Evolutionary conservation across 2,329 filamentous ascomycete species (phyloP).

Genomic region (Nemania sp.): DNA sequence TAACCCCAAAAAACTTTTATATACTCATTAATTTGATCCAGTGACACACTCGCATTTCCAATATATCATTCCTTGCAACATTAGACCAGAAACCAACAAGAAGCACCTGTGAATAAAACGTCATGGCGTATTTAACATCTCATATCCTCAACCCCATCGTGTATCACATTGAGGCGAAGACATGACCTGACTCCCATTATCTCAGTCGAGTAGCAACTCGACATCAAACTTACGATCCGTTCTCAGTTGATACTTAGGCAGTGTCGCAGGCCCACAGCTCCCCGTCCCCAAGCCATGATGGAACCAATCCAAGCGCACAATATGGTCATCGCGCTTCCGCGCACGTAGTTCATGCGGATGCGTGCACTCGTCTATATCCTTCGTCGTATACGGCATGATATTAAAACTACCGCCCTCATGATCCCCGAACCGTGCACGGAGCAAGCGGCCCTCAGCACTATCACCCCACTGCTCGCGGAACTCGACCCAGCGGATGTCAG

Average conservation of each 20-base stretch:
- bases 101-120: too few species aligned
- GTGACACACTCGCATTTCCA: not conserved
- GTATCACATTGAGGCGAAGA: too few species aligned
- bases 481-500: conserved; percentile 64
- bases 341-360: conserved; percentile 65
- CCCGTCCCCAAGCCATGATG: conserved; percentile 67
- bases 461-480: conserved; percentile 42
- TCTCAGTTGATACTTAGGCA: conserved; percentile 51
- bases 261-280: conserved; percentile 61
- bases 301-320: conserved; percentile 62
- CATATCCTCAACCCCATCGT: too few species aligned
- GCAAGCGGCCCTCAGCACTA: conserved; percentile 38
- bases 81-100: too few species aligned
- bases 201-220: conserved; percentile 49
- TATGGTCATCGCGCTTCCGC: conserved; percentile 52
- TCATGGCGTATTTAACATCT: too few species aligned
- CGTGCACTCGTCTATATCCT: conserved; percentile 55
- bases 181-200: too few species aligned
- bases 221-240: conserved; percentile 48
- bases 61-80: not conserved
- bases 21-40: too few species aligned
- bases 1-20: too few species aligned
- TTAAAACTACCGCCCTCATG: conserved; percentile 58
- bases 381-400: conserved; percentile 57
- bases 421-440: conserved; percentile 52